A percentile compares a stretch with the other conserved stretches of the same genome.
These are phyloP conservation scores for Escallonia herrerae DNA, from an alignment of 129 eudicot species.

Conservation along the genomic window DNA sequence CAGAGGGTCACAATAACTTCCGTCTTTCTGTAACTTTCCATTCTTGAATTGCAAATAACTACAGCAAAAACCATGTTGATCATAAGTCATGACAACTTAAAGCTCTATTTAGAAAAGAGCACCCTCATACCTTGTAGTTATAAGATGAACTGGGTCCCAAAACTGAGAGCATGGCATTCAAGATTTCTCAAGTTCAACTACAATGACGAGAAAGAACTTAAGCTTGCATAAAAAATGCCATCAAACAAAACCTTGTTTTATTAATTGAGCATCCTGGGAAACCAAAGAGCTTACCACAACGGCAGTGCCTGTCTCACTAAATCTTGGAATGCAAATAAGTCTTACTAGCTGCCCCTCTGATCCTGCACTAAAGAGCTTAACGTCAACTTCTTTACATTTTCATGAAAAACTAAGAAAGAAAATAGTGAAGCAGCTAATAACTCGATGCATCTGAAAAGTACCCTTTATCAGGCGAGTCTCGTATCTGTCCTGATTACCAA, in stretches of 20 bases:
- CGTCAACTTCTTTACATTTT: neutral
- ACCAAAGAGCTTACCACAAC: constrained; percentile 56
- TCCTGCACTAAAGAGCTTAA: constrained; percentile 36
- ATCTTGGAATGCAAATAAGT: constrained; percentile 75
- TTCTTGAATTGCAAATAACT: too few relatives aligned
- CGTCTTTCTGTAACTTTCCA: too few relatives aligned
- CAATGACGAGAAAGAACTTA: constrained; percentile 6
- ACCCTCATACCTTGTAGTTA: constrained; percentile 9
- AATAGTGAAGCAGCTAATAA: neutral
- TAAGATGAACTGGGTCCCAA: constrained; percentile 26
- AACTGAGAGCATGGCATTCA: constrained; percentile 43
- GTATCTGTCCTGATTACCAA: constrained; percentile 75
- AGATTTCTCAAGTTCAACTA: constrained; percentile 44
- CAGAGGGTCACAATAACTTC: too few relatives aligned
- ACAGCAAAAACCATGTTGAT: too few relatives aligned
- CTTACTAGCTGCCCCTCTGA: constrained; percentile 83
- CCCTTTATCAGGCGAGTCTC: constrained; percentile 60
- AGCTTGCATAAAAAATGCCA: constrained; percentile 8
- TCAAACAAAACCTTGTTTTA: neutral
- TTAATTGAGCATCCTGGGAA: neutral
- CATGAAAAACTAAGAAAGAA: neutral
- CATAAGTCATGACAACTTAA: too few relatives aligned
- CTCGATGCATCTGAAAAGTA: constrained; percentile 10
- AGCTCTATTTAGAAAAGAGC: neutral
- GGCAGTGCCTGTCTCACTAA: constrained; percentile 81